Conservation (phyloP, 805 yeast species). For the Ogataea populi-albae region DNA sequence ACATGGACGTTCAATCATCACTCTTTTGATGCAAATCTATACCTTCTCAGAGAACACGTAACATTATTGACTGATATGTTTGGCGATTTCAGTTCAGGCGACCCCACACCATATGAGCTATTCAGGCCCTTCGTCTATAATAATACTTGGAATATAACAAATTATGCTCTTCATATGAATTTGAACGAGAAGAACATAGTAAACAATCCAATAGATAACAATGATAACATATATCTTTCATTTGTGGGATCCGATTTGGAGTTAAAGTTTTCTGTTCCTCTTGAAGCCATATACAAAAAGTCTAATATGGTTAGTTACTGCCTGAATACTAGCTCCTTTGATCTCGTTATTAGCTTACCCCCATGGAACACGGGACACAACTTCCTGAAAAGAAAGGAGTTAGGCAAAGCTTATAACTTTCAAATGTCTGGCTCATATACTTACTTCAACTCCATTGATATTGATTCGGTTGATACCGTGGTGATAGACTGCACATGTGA, state of each 20-base stretch:
- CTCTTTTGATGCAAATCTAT: constrained; percentile 55
- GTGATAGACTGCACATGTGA: constrained; percentile 63
- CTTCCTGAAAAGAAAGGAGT: constrained; percentile 57
- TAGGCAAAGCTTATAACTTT: constrained; percentile 70
- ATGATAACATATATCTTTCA: constrained; percentile 73
- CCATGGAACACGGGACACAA: constrained; percentile 87
- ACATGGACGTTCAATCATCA: constrained; percentile 60
- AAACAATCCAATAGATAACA: constrained; percentile 81
- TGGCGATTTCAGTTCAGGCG: constrained; percentile 74
- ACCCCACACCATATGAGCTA: constrained; percentile 65
- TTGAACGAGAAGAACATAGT: constrained; percentile 87
- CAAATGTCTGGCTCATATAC: constrained; percentile 63
- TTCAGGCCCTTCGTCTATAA: constrained; percentile 70
- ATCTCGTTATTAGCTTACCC: constrained; percentile 70
- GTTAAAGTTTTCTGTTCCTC: constrained; percentile 54
- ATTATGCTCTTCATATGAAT: constrained; percentile 65
- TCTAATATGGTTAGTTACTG: constrained; percentile 50
- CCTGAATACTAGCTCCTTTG: constrained; percentile 55
- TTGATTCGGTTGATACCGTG: constrained; percentile 68
- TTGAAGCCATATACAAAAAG: constrained; percentile 49
- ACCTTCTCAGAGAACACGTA: constrained; percentile 78
- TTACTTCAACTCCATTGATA: constrained; percentile 53
- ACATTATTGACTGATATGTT: constrained; percentile 67
- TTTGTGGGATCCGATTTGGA: constrained; percentile 61
- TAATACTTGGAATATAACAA: constrained; percentile 54